phyloP scores from a whole-genome alignment of 257 asterid species.

The Ballota nigra region DNA sequence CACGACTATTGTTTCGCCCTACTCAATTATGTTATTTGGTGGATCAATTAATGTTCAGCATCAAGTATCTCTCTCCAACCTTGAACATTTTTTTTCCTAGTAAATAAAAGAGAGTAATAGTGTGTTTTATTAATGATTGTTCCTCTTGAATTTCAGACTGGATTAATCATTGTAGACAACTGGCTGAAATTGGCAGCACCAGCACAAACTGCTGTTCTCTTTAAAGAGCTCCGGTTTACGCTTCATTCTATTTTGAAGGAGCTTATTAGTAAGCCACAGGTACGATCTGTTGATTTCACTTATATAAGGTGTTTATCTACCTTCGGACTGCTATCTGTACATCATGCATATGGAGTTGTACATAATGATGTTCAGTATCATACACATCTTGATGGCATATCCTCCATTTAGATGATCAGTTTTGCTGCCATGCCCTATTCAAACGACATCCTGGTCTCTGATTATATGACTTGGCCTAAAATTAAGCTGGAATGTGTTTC shows the following conservation, averaged over 20 bases:
- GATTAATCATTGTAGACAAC: conserved; percentile 66
- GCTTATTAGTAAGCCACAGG: conserved; percentile 87
- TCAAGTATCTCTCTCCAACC: conserved; percentile 53
- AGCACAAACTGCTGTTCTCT: conserved; percentile 93
- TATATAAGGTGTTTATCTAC: neutral
- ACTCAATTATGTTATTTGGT: conserved; percentile 88
- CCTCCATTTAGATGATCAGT: neutral
- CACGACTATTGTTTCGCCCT: conserved; percentile 84
- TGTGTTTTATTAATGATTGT: conserved; percentile 7
- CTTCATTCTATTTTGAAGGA: conserved; percentile 81
- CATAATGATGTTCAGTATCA: neutral
- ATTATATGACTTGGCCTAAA: too few relatives aligned
- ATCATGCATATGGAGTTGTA: neutral
- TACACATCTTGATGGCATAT: neutral
- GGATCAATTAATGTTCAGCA: conserved; percentile 88
- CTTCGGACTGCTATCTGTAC: too few relatives aligned
- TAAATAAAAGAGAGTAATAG: neutral
- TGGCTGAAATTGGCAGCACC: conserved; percentile 92
- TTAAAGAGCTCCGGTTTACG: conserved; percentile 79
- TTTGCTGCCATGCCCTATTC: neutral
- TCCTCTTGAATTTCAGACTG: conserved; percentile 57
- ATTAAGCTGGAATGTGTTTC: too few relatives aligned
- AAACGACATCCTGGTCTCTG: too few relatives aligned
- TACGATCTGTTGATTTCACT: conserved; percentile 26
- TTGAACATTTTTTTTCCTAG: neutral